These are phyloP conservation scores for Arabidopsis arenosa DNA, from an alignment of 345 rosid species.

Conservation along the genomic window DNA sequence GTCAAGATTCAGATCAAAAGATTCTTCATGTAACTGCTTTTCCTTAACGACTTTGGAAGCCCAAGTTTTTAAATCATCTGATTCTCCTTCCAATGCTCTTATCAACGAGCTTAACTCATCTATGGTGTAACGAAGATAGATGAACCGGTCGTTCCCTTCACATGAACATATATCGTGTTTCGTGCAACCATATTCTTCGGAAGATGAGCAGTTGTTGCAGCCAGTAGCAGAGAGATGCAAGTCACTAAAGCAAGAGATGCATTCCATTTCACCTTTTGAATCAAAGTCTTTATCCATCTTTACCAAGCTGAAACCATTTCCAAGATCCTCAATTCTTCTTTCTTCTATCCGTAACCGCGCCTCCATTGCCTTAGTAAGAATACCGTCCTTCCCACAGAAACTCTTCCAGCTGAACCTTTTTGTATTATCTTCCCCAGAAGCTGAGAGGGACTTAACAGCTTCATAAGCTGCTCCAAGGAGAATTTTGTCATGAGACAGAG, in stretches of 20 bases:
- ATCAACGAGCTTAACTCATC: constrained; percentile 62
- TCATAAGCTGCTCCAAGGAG: constrained; percentile 68
- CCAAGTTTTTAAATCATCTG: constrained; percentile 57
- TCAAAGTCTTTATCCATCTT: constrained; percentile 66
- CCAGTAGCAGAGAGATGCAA: constrained; percentile 75
- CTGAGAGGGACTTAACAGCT: constrained; percentile 57
- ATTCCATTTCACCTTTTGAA: constrained; percentile 63
- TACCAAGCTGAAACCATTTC: constrained; percentile 43
- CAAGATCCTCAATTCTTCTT: constrained; percentile 55
- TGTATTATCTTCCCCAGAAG: constrained; percentile 47
- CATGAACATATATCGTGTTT: constrained; percentile 72
- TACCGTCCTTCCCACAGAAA: constrained; percentile 73
- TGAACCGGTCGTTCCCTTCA: constrained; percentile 49
- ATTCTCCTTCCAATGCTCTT: constrained; percentile 68
- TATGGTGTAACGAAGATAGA: constrained; percentile 60
- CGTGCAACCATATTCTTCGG: constrained; percentile 65
- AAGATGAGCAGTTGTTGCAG: constrained; percentile 66
- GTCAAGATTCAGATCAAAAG: constrained; percentile 55
- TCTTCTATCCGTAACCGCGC: constrained; percentile 69
- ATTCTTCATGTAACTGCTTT: constrained; percentile 39
- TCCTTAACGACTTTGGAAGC: constrained; percentile 38
- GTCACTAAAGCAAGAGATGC: constrained; percentile 75
- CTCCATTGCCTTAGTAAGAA: constrained; percentile 71
- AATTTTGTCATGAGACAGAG: constrained; percentile 90
- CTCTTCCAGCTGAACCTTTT: constrained; percentile 60